Conservation (phyloP, 306 rosid species). For the Citrullus mucosospermus region DNA sequence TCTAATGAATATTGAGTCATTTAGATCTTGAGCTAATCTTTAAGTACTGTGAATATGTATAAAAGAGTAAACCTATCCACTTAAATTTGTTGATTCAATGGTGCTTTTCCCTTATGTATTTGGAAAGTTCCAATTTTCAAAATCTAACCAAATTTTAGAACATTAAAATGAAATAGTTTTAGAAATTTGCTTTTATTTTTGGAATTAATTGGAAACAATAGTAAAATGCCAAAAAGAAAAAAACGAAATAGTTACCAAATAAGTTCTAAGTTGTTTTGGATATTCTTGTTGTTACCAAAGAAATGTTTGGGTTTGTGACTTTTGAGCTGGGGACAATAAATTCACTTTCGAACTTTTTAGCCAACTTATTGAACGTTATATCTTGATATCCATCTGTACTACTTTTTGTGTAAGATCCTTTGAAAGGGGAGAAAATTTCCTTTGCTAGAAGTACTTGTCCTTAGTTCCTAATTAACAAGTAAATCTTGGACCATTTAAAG, state of each 20-base stretch:
- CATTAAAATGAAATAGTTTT: too few species aligned
- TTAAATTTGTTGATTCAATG: neutral
- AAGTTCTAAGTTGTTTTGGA: neutral
- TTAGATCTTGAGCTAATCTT: neutral
- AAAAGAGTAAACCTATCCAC: neutral
- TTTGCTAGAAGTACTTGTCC: neutral
- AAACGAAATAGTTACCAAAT: too few species aligned
- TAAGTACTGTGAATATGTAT: neutral
- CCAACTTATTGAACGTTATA: neutral
- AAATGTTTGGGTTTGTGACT: neutral
- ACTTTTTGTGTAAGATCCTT: neutral
- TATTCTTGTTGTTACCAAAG: neutral
- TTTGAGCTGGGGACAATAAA: neutral
- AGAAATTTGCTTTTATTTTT: too few species aligned
- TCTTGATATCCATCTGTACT: neutral
- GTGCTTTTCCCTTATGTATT: neutral
- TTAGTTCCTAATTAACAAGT: neutral
- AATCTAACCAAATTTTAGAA: too few species aligned
- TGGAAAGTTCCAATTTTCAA: too few species aligned
- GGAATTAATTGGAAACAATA: neutral
- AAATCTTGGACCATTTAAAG: neutral
- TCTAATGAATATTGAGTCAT: neutral
- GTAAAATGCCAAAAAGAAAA: too few species aligned
- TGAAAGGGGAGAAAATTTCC: neutral
- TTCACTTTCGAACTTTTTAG: neutral